Conservation (phyloP, 805 yeast species). For the Barnettozyma botsteinii region DNA sequence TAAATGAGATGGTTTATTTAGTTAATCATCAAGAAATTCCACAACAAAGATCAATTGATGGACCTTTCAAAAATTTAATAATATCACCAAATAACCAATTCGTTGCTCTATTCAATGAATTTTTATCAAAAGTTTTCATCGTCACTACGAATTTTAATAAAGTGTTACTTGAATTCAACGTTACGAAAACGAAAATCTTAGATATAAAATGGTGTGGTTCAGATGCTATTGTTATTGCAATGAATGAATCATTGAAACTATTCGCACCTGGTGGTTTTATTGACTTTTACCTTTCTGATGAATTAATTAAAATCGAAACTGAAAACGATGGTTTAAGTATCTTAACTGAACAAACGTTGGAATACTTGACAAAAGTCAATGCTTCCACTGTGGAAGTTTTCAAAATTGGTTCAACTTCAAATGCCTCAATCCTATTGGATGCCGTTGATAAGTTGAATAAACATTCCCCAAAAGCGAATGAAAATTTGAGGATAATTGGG, state of each 20-base stretch:
- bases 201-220: constrained; percentile 75
- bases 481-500: constrained; percentile 54
- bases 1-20: constrained; percentile 9
- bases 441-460: constrained; percentile 60
- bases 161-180: constrained; percentile 22
- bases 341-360: constrained; percentile 47
- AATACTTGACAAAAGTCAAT: constrained; percentile 60
- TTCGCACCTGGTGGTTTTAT: constrained; percentile 63
- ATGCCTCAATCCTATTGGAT: constrained; percentile 78
- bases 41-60: constrained; percentile 35
- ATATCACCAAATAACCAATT: constrained; percentile 53
- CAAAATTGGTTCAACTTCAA: constrained; percentile 76
- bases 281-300: constrained; percentile 44
- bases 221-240: constrained; percentile 66
- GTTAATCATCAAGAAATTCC: constrained; percentile 8
- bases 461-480: constrained; percentile 77
- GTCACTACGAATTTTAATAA: constrained; percentile 33
- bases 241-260: constrained; percentile 56
- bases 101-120: constrained; percentile 42
- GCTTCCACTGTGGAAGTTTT: constrained; percentile 54
- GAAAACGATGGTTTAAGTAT: constrained; percentile 69
- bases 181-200: constrained; percentile 35
- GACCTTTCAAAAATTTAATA: constrained; percentile 39
- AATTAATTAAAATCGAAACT: constrained; percentile 37
- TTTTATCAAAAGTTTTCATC: constrained; percentile 41